Evolutionary conservation across 805 yeast genomes (phyloP).

Genomic region (Saccharomyces eubayanus): DNA sequence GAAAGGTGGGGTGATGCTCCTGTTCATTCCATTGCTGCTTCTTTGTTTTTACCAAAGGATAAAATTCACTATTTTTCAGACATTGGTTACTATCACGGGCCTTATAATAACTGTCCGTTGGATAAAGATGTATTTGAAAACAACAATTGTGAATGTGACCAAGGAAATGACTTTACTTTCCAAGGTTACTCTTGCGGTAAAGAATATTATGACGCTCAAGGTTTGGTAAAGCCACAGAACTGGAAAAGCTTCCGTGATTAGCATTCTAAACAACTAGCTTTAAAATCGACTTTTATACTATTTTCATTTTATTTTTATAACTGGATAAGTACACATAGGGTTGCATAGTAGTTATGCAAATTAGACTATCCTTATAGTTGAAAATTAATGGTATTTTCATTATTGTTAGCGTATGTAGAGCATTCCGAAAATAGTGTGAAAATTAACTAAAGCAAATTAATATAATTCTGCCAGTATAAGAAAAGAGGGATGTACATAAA

Average conservation of each 20-base stretch:
- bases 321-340: not conserved
- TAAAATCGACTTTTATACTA: not conserved
- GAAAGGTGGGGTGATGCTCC: slow-evolving; percentile 94
- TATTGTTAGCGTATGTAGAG: not conserved
- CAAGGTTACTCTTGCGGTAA: slow-evolving; percentile 61
- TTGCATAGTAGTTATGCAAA: not conserved
- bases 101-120: slow-evolving; percentile 69
- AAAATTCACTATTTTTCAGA: slow-evolving; percentile 69
- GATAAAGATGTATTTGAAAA: slow-evolving; percentile 47
- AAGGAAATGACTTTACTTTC: slow-evolving; percentile 64
- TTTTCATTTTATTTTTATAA: not conserved
- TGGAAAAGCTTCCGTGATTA: slow-evolving; percentile 41
- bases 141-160: slow-evolving; percentile 67
- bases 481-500: not conserved
- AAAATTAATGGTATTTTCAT: not conserved
- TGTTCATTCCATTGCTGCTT: slow-evolving; percentile 71
- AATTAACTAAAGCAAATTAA: not conserved
- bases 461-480: not conserved
- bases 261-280: not conserved
- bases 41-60: slow-evolving; percentile 57
- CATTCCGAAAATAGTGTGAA: not conserved
- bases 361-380: not conserved
- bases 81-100: slow-evolving; percentile 72
- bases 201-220: slow-evolving; percentile 46
- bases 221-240: slow-evolving; percentile 47